A percentile compares a stretch with the other conserved stretches of the same genome.
phyloP scores from a whole-genome alignment of 331 rosid genomes.

The Rhamnella rubrinervis region DNA sequence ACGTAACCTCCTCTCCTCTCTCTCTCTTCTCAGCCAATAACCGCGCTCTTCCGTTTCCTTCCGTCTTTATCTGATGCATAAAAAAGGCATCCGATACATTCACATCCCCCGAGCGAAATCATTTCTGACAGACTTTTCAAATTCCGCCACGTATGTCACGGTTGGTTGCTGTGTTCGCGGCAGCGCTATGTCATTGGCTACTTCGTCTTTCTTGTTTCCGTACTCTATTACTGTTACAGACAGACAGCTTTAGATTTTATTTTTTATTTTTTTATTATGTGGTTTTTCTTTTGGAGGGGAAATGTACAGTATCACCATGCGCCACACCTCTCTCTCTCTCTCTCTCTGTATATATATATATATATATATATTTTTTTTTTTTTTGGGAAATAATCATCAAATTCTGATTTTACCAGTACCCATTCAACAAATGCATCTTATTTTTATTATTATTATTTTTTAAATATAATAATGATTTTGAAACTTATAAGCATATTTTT shows the following conservation, averaged over 20 bases:
- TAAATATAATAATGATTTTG: no score
- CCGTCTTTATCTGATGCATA: background rate
- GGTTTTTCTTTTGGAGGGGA: no score
- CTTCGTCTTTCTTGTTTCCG: conserved; percentile 12
- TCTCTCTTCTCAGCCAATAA: conserved; percentile 15
- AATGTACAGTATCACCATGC: no score
- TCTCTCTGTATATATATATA: no score
- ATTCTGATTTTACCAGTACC: no score
- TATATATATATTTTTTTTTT: no score
- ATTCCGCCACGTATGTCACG: background rate
- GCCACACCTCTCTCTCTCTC: no score
- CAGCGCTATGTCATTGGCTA: background rate
- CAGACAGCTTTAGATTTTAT: background rate
- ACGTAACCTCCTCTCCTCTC: conserved; percentile 11
- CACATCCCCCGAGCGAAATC: background rate
- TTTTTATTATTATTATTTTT: no score
- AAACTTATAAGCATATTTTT: no score
- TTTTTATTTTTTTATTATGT: background rate
- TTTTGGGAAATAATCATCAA: no score
- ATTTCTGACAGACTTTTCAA: conserved; percentile 20
- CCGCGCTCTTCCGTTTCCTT: conserved; percentile 16
- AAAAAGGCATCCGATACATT: background rate
- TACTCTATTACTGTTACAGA: background rate
- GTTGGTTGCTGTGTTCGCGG: background rate
- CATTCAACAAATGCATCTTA: no score